A percentile compares a stretch with the other conserved stretches of the same genome.
These are phyloP conservation scores for Epichloe hybrida DNA, from an alignment of 2,329 filamentous ascomycete species.

Conservation along the genomic window DNA sequence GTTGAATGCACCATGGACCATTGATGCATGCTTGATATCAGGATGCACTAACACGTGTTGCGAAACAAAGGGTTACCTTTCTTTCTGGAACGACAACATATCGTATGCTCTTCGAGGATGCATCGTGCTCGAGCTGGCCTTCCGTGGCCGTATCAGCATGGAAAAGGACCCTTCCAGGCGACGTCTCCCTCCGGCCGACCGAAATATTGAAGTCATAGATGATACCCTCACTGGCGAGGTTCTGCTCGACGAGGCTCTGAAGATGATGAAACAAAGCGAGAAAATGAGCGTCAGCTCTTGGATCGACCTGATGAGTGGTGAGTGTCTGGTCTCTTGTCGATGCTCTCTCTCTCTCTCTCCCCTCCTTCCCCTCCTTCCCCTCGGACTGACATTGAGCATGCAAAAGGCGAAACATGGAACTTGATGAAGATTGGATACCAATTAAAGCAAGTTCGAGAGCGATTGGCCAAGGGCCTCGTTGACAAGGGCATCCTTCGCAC, in stretches of 20 bases:
- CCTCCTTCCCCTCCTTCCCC: neutral
- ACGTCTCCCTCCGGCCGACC: constrained; percentile 83
- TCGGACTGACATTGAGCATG: constrained; percentile 3
- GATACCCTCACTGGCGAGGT: constrained; percentile 95
- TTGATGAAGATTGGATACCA: constrained; percentile 99
- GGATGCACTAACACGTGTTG: constrained; percentile 4
- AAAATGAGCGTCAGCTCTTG: constrained; percentile 99
- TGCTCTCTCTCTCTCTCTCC: too few species aligned
- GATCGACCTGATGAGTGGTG: constrained; percentile 99
- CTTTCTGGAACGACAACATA: constrained; percentile 99
- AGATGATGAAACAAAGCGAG: constrained; percentile 99
- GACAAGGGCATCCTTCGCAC: constrained; percentile 98
- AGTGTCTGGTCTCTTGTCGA: constrained; percentile 11
- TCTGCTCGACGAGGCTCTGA: constrained; percentile 89
- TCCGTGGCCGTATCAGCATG: constrained; percentile 94
- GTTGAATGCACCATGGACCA: neutral
- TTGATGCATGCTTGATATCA: neutral
- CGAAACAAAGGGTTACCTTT: constrained; percentile 75
- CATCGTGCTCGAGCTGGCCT: constrained; percentile 94
- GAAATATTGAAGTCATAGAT: constrained; percentile 92
- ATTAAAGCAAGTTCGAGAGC: constrained; percentile 96
- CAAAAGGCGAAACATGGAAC: constrained; percentile 92
- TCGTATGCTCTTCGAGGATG: constrained; percentile 94
- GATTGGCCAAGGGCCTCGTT: constrained; percentile 89
- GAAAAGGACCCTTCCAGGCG: constrained; percentile 88